Evolutionary conservation across 2,329 filamentous ascomycete species (phyloP).

Genomic region (Fusarium irregulare): DNA sequence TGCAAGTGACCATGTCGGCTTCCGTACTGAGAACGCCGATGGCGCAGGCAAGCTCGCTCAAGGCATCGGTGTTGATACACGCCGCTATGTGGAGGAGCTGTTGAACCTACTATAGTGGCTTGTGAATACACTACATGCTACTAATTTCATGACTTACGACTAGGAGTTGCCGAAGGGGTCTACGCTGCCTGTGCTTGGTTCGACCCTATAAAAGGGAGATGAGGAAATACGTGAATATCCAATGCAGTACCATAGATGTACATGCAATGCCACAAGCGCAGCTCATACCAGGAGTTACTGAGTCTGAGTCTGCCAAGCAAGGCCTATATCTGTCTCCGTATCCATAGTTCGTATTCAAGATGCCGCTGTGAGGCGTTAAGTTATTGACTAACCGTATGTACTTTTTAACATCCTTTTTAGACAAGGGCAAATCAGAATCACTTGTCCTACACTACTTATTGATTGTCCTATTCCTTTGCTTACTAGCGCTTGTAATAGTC

Average conservation of each 20-base stretch:
- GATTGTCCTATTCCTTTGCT: neutral
- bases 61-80: constrained; percentile 81
- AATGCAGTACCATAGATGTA: neutral
- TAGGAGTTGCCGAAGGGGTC: constrained; percentile 2
- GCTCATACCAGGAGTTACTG: neutral
- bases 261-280: neutral
- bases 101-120: constrained; percentile 64
- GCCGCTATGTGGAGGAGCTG: constrained; percentile 78
- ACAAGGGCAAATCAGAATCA: neutral
- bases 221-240: neutral
- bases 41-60: constrained; percentile 72
- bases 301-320: constrained; percentile 8
- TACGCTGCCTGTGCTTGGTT: constrained; percentile 6
- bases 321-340: constrained; percentile 20
- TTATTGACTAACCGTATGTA: neutral
- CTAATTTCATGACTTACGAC: constrained; percentile 24
- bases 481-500: neutral
- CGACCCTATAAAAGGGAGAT: constrained; percentile 3
- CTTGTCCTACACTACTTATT: constrained; percentile 5
- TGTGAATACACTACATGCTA: neutral
- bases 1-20: constrained; percentile 65
- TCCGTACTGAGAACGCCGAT: constrained; percentile 57
- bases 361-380: constrained; percentile 1
- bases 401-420: neutral
- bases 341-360: constrained; percentile 26